A percentile compares a stretch with the other conserved stretches of the same genome.
Conservation (phyloP, 108 stramenopile species). For the Craspedostauros australis region DNA sequence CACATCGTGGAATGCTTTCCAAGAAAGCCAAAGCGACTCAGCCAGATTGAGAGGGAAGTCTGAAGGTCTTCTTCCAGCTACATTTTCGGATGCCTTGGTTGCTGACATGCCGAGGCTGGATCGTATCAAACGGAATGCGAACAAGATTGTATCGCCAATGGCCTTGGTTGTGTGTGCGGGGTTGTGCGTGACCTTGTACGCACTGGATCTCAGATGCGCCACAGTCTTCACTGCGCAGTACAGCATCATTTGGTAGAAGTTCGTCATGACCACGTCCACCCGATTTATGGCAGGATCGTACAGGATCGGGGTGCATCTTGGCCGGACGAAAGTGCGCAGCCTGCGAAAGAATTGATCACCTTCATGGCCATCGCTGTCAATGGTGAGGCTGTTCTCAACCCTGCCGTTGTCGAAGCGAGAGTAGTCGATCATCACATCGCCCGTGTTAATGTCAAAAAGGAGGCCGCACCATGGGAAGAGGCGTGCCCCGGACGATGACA, state of each 20-base stretch:
- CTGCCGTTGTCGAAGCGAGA: conserved; percentile 44
- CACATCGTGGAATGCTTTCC: conserved; percentile 11
- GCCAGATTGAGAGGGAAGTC: not conserved
- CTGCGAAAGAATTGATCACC: conserved; percentile 35
- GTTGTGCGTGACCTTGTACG: not conserved
- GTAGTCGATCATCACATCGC: conserved; percentile 68
- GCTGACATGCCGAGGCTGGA: not conserved
- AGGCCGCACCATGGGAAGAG: conserved; percentile 86
- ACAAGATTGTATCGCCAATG: conserved; percentile 14
- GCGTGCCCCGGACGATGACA: not conserved
- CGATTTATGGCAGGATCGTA: conserved; percentile 66
- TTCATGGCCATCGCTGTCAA: conserved; percentile 39
- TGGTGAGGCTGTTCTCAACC: conserved; percentile 45
- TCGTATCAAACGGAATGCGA: conserved; percentile 1
- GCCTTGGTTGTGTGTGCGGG: not conserved
- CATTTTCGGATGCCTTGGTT: too few relatives aligned
- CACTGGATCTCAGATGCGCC: conserved; percentile 35
- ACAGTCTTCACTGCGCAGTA: conserved; percentile 57
- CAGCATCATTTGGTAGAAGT: conserved; percentile 70
- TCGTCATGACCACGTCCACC: conserved; percentile 31
- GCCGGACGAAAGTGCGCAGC: conserved; percentile 71
- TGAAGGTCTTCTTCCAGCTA: too few relatives aligned
- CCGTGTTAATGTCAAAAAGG: conserved; percentile 66
- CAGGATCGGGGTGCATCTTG: conserved; percentile 69
- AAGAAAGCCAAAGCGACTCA: conserved; percentile 3